phyloP scores from a whole-genome alignment of 192 early-diverging fungal genomes.

The Kickxella alabastrina region DNA sequence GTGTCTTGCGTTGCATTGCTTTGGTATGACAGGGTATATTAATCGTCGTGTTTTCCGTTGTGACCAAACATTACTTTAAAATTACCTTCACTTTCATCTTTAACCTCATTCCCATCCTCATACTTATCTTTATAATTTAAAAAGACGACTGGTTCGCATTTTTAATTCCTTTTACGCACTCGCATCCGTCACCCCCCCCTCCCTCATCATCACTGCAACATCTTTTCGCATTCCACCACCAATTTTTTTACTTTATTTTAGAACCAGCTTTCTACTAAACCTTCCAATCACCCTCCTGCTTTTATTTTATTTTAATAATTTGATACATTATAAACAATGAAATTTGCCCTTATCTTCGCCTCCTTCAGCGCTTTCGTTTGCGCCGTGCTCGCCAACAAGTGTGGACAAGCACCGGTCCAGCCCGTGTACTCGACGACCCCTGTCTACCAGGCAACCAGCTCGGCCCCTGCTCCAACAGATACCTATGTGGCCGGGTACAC shows the following conservation, averaged over 20 bases:
- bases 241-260: background rate
- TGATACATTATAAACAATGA: conserved; percentile 17
- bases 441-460: background rate
- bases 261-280: too few relatives aligned
- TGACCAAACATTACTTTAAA: too few relatives aligned
- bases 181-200: too few relatives aligned
- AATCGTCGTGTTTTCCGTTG: too few relatives aligned
- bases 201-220: background rate
- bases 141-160: conserved; percentile 7
- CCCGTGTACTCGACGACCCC: conserved; percentile 2
- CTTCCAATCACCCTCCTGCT: too few relatives aligned
- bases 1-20: too few relatives aligned
- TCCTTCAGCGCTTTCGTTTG: conserved; percentile 11
- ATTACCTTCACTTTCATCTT: too few relatives aligned
- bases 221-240: background rate
- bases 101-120: background rate
- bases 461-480: conserved; percentile 1
- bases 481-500: too few relatives aligned
- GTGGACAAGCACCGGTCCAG: background rate
- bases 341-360: conserved; percentile 9
- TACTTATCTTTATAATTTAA: background rate
- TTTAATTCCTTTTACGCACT: too few relatives aligned
- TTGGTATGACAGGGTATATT: too few relatives aligned
- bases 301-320: too few relatives aligned
- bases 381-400: conserved; percentile 22